Evolutionary conservation across 345 rosid genomes (phyloP), one percentile per base, ranked within the genome.

Genomic region (Brassica cretica): DNA sequence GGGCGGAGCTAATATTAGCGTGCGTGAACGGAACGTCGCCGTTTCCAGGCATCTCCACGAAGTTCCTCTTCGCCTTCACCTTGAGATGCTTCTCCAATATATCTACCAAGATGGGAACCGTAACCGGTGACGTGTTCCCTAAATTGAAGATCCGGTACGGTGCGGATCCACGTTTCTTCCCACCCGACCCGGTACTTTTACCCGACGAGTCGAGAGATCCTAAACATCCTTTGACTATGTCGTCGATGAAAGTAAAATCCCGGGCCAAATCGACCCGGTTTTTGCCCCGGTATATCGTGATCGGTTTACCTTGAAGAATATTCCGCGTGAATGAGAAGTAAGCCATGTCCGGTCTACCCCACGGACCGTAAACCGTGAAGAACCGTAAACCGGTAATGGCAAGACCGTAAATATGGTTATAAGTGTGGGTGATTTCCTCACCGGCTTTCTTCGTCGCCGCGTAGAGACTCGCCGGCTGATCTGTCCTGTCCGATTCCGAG

Each of bases 341-440:
- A 12, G 97, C 97, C 97, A 92, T 92, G 67, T 92, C 97, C 25
- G 97, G 95, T 60, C 97, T 70, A 21, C 97, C 95, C 95, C 95
- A 92, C 0, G 97, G 95, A 0, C 97, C 95, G 78, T 92, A 92
- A 21, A 92, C 95, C 29, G 97, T 92, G 78, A 92, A 92, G 73
- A 92, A 92, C 33, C 95, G 74, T 8, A 91, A 78, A 59, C 94
- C 97, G 73, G 97, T 91, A 8, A 91, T 82, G 7, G 97, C 84
- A 8, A 91, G 84, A 2, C 97, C 97, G 84, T 91, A 90, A 15
- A 91, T 91, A 67, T 91, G 94, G 64, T 90, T 91, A 14, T 91
- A 91, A 5, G 91, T 86, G 85, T 91, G 97, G 12, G 94, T 85
- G 21, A 91, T 90, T 76, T 90, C 97, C 60, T 90, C 95, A 0